These are phyloP conservation scores for Lepraria neglecta DNA, from an alignment of 495 filamentous ascomycete species.

Conservation along the genomic window DNA sequence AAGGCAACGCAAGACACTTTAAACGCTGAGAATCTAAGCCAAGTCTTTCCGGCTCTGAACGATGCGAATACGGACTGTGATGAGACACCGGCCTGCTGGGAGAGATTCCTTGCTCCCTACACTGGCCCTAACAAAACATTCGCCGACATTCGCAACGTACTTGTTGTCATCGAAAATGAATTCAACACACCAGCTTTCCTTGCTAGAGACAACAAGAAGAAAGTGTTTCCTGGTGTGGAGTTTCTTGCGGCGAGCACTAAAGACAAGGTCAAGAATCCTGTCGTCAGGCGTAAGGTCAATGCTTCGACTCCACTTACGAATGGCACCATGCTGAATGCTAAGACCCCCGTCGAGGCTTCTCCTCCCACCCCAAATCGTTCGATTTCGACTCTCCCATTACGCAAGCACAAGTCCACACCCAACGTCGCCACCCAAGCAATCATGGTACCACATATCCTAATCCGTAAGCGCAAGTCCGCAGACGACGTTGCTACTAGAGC, in stretches of 20 bases:
- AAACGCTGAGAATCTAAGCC: background rate
- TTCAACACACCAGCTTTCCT: constrained; percentile 19
- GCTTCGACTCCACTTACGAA: background rate
- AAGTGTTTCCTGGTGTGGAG: constrained; percentile 59
- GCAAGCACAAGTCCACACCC: too few relatives aligned
- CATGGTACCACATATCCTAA: too few relatives aligned
- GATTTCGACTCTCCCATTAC: too few relatives aligned
- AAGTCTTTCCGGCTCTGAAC: background rate
- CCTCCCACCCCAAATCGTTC: too few relatives aligned
- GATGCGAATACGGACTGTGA: too few relatives aligned
- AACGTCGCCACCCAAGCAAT: too few relatives aligned
- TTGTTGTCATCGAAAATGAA: constrained; percentile 26
- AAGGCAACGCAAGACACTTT: constrained; percentile 26
- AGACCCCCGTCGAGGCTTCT: too few relatives aligned
- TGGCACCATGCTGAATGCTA: too few relatives aligned
- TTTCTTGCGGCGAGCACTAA: constrained; percentile 43
- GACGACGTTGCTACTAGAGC: too few relatives aligned
- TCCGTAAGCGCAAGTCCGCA: too few relatives aligned
- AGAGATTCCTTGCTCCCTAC: constrained; percentile 26
- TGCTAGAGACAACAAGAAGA: constrained; percentile 11
- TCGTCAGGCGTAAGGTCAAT: background rate
- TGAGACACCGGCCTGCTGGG: constrained; percentile 25
- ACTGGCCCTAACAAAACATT: constrained; percentile 34
- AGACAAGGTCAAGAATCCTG: background rate
- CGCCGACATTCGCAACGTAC: constrained; percentile 30